phyloP scores from a whole-genome alignment of 2,329 filamentous ascomycete species.

The Paecilomyces variotii region DNA sequence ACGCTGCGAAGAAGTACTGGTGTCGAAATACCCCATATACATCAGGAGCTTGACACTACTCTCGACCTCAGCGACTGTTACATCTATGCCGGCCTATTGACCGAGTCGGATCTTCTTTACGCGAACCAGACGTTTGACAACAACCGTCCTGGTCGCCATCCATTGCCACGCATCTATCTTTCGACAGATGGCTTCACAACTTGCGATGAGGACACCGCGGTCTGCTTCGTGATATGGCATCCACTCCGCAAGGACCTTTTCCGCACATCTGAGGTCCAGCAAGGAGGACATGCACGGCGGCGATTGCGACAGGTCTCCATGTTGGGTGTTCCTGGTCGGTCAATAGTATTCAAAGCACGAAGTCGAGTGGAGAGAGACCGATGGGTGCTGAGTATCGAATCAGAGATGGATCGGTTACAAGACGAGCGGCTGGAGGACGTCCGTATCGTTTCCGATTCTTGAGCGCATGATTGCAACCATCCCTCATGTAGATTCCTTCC shows the following conservation, averaged over 20 bases:
- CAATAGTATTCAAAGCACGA: conserved; percentile 58
- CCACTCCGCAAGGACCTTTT: conserved; percentile 51
- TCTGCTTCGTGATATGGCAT: conserved; percentile 61
- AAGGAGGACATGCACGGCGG: conserved; percentile 35
- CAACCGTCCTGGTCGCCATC: conserved; percentile 52
- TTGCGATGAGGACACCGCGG: conserved; percentile 58
- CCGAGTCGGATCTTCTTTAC: conserved; percentile 55
- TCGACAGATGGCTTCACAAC: conserved; percentile 52
- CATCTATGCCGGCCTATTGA: conserved; percentile 56
- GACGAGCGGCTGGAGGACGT: conserved; percentile 42
- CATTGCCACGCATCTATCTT: conserved; percentile 52
- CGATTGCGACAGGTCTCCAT: conserved; percentile 51
- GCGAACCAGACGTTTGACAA: conserved; percentile 57
- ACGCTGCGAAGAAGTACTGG: conserved; percentile 49
- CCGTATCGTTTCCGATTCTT: conserved; percentile 28
- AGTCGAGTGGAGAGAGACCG: conserved; percentile 59
- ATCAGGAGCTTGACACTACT: conserved; percentile 52
- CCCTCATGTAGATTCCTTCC: background rate
- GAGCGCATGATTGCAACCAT: background rate
- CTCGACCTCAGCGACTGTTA: conserved; percentile 58
- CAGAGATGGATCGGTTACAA: conserved; percentile 56
- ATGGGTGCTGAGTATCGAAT: conserved; percentile 59
- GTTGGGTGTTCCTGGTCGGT: conserved; percentile 53
- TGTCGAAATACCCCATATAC: conserved; percentile 50
- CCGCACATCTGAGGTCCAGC: conserved; percentile 31